Percentiles rank a stretch among this genome's conserved stretches.
Conservation (phyloP, 2,329 filamentous ascomycete genomes). For the Colletotrichum eleusines region DNA sequence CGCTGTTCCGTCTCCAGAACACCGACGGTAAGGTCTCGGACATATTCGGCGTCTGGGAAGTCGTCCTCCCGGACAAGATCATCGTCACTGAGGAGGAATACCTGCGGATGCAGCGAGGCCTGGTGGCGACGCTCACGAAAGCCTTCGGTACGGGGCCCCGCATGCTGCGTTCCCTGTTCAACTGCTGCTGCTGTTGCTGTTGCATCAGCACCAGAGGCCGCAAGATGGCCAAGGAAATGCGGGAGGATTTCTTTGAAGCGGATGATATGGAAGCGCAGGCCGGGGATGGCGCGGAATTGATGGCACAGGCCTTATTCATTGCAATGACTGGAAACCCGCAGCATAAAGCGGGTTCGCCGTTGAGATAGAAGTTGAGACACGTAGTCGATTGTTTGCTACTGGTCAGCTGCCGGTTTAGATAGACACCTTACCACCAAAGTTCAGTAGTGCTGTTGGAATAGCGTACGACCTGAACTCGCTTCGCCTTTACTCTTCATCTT, state of each 20-base stretch:
- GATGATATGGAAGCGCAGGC: neutral
- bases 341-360: neutral
- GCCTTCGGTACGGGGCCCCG: neutral
- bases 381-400: neutral
- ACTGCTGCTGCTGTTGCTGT: neutral
- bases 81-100: neutral
- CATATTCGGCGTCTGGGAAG: neutral
- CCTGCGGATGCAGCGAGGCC: neutral
- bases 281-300: neutral
- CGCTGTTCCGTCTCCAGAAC: neutral
- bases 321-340: neutral
- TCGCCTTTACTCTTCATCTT: neutral
- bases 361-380: neutral
- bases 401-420: neutral
- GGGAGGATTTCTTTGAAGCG: neutral
- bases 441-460: neutral
- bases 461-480: neutral
- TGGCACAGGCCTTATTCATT: neutral
- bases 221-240: neutral
- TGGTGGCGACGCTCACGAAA: neutral
- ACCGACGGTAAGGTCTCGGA: neutral
- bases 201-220: neutral
- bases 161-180: neutral
- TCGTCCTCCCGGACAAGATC: neutral
- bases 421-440: neutral